phyloP scores from a whole-genome alignment of 495 filamentous ascomycete species.

The Aspergillus nanangensis region DNA sequence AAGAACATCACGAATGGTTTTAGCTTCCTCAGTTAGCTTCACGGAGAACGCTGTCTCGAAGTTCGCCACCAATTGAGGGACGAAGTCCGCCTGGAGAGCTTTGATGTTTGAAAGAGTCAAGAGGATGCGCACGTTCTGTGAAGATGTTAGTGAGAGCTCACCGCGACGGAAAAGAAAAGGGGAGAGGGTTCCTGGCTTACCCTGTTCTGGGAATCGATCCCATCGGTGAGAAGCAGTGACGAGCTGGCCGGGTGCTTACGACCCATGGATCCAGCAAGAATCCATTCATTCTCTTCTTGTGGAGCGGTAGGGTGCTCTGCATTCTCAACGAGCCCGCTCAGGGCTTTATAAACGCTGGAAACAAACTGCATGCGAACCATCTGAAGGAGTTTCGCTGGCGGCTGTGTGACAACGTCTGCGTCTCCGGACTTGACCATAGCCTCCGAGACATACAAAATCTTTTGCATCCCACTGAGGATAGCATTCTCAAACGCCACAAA shows the following conservation, averaged over 20 bases:
- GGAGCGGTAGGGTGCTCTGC: conserved; percentile 67
- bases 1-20: conserved; percentile 84
- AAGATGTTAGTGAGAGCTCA: conserved; percentile 3
- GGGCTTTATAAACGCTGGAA: conserved; percentile 81
- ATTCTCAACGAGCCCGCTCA: conserved; percentile 94
- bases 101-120: conserved; percentile 89
- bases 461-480: conserved; percentile 80
- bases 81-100: conserved; percentile 66
- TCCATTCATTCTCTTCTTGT: conserved; percentile 55
- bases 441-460: conserved; percentile 87
- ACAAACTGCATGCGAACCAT: conserved; percentile 86
- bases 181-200: too few species aligned
- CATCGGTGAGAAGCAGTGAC: conserved; percentile 41
- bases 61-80: conserved; percentile 76
- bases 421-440: conserved; percentile 63
- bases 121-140: conserved; percentile 83
- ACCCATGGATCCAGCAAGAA: conserved; percentile 23
- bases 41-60: conserved; percentile 89
- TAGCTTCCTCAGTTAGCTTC: conserved; percentile 84
- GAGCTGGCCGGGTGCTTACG: conserved; percentile 27
- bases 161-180: background rate
- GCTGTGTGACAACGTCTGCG: conserved; percentile 73
- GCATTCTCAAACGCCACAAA: conserved; percentile 77
- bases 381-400: conserved; percentile 76
- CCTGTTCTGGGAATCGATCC: conserved; percentile 62